A percentile compares a stretch with the other conserved stretches of the same genome.
phyloP scores from a whole-genome alignment of 2,329 filamentous ascomycete species.

The Apiospora koreana region DNA sequence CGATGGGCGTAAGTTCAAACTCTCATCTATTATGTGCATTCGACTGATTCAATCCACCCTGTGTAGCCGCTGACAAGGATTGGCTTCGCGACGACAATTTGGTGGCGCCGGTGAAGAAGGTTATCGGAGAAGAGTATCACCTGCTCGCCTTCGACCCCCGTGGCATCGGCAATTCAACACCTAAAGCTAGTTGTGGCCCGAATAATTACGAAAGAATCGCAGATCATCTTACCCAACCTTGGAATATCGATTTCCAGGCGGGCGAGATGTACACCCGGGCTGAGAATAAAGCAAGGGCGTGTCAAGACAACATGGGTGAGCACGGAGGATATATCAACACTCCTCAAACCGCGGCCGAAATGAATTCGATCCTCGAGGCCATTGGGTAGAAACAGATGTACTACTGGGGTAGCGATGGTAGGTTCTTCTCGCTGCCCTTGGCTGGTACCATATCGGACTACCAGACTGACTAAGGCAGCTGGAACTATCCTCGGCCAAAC shows the following conservation, averaged over 20 bases:
- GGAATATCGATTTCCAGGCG: not conserved
- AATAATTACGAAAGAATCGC: too few species aligned
- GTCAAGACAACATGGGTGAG: constrained; percentile 45
- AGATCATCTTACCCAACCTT: too few species aligned
- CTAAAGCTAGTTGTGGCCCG: too few species aligned
- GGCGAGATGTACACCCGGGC: constrained; percentile 42
- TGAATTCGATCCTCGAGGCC: not conserved
- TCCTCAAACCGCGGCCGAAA: constrained; percentile 33
- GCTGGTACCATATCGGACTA: too few species aligned
- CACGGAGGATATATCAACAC: constrained; percentile 48
- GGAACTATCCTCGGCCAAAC: constrained; percentile 42
- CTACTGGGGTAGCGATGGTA: constrained; percentile 42
- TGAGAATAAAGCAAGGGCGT: constrained; percentile 41
- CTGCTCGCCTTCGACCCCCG: not conserved
- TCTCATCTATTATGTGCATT: not conserved
- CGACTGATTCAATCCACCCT: not conserved
- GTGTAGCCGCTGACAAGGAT: not conserved
- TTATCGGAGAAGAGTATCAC: not conserved
- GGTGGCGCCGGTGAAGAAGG: not conserved
- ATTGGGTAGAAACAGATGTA: constrained; percentile 28
- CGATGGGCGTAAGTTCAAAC: not conserved
- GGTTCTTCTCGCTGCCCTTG: not conserved
- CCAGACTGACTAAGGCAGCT: constrained; percentile 15
- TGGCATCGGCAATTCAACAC: not conserved
- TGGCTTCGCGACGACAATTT: not conserved